Evolutionary conservation across 768 basidiomycete species (phyloP), one percentile per base, ranked within the genome.

Genomic region (Tephrocybe sp.): DNA sequence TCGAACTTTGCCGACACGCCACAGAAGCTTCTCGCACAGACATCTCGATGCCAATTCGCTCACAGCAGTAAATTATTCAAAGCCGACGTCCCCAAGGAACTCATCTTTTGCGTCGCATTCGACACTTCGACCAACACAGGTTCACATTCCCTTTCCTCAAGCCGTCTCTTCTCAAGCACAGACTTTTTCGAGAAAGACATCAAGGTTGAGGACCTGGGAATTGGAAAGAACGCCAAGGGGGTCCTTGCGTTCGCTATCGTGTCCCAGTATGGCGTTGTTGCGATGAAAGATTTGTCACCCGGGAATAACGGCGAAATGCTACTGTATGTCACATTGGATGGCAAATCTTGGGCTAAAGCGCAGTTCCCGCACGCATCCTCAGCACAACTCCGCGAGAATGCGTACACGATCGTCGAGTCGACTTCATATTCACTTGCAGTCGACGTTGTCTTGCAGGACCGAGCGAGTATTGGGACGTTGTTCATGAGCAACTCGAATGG

Each of bases 401-500:
- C 91, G 5, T 97, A 99, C 64, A 99, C 97, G 9, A 84, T 99
- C 58, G 87, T 99, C 51, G 94, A 98, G 67, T 88, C 86, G 3
- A 94, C 92, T 8, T 84, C 86, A 0, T 93, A 97, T 63, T 97
- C 94, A 6, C 78, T 99, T 21, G 91, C 88, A 3, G 90, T 99
- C 31, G 97, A 99, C 62, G 94, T 98, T 39, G 81, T 95, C 43
- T 76, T 90, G 8, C 81, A 84, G 48, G 80, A 86, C 54, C 66
- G 71, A 42, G 73, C 77, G 51, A 64, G 70, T 3, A 80, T 94
- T 36, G 97, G 97, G 2, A 97, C 95, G 2, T 71, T 99, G 12
- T 99, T 97, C 72, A 87, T 95, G 47, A 90, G 87, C 69, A 97
- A 97, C 67, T 91, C 89, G 30, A 94, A 97, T 58, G 97, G 97